phyloP scores from a whole-genome alignment of 441 rosid species.

The Erysimum cheiri region DNA sequence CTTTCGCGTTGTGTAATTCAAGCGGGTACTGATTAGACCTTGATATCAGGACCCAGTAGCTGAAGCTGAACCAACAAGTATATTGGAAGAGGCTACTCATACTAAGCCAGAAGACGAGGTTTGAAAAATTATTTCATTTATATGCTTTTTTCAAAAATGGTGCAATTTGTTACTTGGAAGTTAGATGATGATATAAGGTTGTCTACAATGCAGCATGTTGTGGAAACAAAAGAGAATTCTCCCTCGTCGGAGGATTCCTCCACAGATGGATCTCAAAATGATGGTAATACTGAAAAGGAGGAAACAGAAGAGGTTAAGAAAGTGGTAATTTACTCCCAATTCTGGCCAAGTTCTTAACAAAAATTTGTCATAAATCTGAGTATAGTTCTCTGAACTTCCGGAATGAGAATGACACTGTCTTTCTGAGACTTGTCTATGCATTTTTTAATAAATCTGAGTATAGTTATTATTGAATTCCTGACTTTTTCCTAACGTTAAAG shows the following conservation, averaged over 20 bases:
- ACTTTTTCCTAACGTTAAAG: slow-evolving; percentile 16
- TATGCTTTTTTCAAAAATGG: slow-evolving; percentile 8
- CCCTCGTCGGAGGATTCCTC: slow-evolving; percentile 51
- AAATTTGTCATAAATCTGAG: not conserved
- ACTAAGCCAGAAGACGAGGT: slow-evolving; percentile 54
- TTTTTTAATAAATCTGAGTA: too few species aligned
- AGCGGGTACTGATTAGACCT: slow-evolving; percentile 41
- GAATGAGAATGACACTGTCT: slow-evolving; percentile 6
- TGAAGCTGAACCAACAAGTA: slow-evolving; percentile 47
- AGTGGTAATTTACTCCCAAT: slow-evolving; percentile 43
- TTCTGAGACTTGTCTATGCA: slow-evolving; percentile 26
- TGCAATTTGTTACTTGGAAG: not conserved
- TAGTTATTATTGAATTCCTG: slow-evolving; percentile 23
- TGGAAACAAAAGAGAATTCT: slow-evolving; percentile 46
- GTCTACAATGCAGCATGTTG: slow-evolving; percentile 51
- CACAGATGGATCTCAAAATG: slow-evolving; percentile 50
- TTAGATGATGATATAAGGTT: slow-evolving; percentile 37
- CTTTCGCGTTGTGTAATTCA: slow-evolving; percentile 13
- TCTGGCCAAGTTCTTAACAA: slow-evolving; percentile 21
- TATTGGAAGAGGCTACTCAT: slow-evolving; percentile 48
- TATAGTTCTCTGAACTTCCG: slow-evolving; percentile 13
- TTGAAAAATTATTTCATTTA: slow-evolving; percentile 18
- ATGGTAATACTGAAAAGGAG: slow-evolving; percentile 49
- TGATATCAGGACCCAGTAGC: slow-evolving; percentile 46
- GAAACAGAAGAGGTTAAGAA: slow-evolving; percentile 48